Base-by-base conservation (phyloP, 257 asterid species). In the Datura wrightii region DNA sequence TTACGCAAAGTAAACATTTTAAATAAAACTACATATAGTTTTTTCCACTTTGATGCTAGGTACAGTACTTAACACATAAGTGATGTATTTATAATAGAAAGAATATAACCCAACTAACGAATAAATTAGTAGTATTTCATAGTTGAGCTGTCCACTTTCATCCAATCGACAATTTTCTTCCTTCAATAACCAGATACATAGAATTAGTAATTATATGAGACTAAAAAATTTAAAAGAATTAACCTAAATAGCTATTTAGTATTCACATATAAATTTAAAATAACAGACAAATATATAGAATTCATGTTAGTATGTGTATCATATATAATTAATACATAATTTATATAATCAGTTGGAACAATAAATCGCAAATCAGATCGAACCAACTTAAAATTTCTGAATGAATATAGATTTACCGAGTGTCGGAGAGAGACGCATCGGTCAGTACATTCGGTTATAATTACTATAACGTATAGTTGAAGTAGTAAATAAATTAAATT, bases 91-190 rank as follows among this genome's bases (percentile, higher is more conserved):
- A 9, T 42, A 70, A n/a, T 44, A 44, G 41, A 19, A 72, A 72
- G 37, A 46, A 48, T 4, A 71, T 42, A 42, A 19, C 5, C 42
- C 59, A 24, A 48, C 80, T 19, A n/a, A 14, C 42, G 19, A 24
- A 14, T 48, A 19, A 31, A 76, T 7, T 50, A 76, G 1, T 65
- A 65, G 9, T 50, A 76, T 14, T 76, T 76, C 50, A 3, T 50
- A 50, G 8, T 50, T 76, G 44, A 48, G 82, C 62, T 76, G 62
- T 76, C 62, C 82, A 76, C 82, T 44, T 31, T 76, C 82, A 50
- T 50, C 82, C 82, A 76, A 50, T 50, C 46, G 46, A 50, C 31
- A 76, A 76, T 76, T 24, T 24, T 0, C 31, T 24, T 24, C 31
- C 31, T 24, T 24, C 31, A 24, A 24, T 24, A 24, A 24, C 31